These are phyloP conservation scores for Danielia oregonensis DNA, from an alignment of 805 yeast genomes.

Conservation along the genomic window DNA sequence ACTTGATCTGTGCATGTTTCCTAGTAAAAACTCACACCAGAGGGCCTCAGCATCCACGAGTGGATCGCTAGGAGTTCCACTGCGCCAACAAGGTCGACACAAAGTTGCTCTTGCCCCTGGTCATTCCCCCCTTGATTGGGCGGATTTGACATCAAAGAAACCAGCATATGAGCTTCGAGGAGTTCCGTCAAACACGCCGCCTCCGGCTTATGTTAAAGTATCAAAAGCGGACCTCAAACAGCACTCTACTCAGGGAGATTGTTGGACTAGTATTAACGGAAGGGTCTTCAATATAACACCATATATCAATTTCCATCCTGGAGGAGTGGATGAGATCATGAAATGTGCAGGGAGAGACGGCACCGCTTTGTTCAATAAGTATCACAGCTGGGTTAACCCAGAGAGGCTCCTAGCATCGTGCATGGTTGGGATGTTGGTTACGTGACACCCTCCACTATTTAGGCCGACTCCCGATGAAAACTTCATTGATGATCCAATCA, in stretches of 20 bases:
- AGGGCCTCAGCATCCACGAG: slow-evolving; percentile 19
- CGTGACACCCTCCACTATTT: no score
- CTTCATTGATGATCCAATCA: slow-evolving; percentile 56
- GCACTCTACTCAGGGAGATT: slow-evolving; percentile 63
- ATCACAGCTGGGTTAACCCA: slow-evolving; percentile 72
- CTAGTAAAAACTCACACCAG: slow-evolving; percentile 33
- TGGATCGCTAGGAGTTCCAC: slow-evolving; percentile 11
- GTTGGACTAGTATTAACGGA: slow-evolving; percentile 81
- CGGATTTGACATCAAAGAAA: slow-evolving; percentile 44
- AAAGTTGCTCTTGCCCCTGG: slow-evolving; percentile 74
- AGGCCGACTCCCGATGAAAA: slow-evolving; percentile 52
- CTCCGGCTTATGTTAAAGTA: slow-evolving; percentile 45
- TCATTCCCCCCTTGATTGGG: slow-evolving; percentile 88
- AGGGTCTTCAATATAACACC: slow-evolving; percentile 85
- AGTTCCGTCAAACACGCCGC: slow-evolving; percentile 49
- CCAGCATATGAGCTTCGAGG: slow-evolving; percentile 52
- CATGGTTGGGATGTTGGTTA: slow-evolving; percentile 53
- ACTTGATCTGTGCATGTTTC: no score
- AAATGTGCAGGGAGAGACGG: slow-evolving; percentile 83
- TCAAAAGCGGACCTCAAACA: slow-evolving; percentile 53
- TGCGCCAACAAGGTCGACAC: slow-evolving; percentile 14
- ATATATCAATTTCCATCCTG: slow-evolving; percentile 86
- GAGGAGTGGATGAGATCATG: slow-evolving; percentile 78
- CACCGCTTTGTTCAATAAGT: slow-evolving; percentile 67
- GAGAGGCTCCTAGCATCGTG: slow-evolving; percentile 80